Evolutionary conservation across 192 early-diverging fungal genomes (phyloP).

Genomic region (Coemansia brasiliensis): DNA sequence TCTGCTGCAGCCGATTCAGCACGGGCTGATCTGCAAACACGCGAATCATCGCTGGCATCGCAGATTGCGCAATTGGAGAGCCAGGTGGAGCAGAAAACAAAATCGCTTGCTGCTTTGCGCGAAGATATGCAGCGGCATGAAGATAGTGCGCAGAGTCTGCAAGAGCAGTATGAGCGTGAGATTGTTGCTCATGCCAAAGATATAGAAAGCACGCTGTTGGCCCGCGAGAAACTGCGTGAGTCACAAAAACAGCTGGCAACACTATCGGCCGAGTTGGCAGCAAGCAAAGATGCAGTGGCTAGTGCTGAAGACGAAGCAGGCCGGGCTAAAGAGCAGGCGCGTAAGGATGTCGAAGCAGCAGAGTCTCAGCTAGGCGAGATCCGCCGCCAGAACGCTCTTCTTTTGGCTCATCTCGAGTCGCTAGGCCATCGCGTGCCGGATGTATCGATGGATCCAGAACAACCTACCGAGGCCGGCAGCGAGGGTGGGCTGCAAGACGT

Average conservation of each 20-base stretch:
- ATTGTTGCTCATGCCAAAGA: conserved; percentile 63
- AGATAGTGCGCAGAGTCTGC: conserved; percentile 52
- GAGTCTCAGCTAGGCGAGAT: conserved; percentile 59
- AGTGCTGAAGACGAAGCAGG: conserved; percentile 37
- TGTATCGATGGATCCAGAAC: conserved; percentile 34
- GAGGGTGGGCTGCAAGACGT: conserved; percentile 59
- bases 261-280: conserved; percentile 24
- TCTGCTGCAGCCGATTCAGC: conserved; percentile 35
- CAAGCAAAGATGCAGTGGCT: background rate
- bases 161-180: conserved; percentile 71
- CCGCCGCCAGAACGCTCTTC: conserved; percentile 67
- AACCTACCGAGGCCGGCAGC: conserved; percentile 7
- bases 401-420: conserved; percentile 73
- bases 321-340: conserved; percentile 17
- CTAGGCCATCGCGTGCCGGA: conserved; percentile 53
- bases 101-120: conserved; percentile 41
- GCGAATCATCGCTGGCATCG: conserved; percentile 40
- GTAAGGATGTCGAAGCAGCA: conserved; percentile 36
- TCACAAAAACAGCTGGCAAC: conserved; percentile 21
- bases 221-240: conserved; percentile 46
- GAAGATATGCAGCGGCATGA: conserved; percentile 60
- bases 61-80: conserved; percentile 21
- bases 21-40: conserved; percentile 51
- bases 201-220: conserved; percentile 52
- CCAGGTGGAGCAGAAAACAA: conserved; percentile 14